Evolutionary conservation across 2,329 filamentous ascomycete genomes (phyloP).

Genomic region (Aspergillus sp.): DNA sequence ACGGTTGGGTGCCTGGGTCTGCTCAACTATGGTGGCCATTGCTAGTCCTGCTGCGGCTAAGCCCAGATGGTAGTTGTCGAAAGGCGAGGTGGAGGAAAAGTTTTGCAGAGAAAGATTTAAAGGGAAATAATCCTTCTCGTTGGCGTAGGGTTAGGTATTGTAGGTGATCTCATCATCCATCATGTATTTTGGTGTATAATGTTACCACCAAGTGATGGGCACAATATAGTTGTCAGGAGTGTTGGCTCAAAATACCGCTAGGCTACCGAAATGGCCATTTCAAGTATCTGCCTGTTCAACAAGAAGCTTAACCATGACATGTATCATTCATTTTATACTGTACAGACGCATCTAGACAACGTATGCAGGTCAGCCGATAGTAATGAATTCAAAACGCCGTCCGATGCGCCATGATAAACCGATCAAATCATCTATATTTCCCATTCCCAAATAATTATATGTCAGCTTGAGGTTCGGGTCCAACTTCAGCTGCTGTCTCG

Average conservation of each 20-base stretch:
- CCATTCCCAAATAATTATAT: too few species aligned
- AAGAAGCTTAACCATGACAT: too few species aligned
- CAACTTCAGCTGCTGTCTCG: too few species aligned
- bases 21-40: neutral
- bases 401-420: neutral
- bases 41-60: neutral
- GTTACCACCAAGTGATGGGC: neutral
- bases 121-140: neutral
- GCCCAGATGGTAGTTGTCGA: neutral
- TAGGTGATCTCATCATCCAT: slow-evolving; percentile 3
- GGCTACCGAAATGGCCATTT: too few species aligned
- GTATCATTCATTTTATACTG: too few species aligned
- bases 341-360: too few species aligned
- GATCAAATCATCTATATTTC: neutral
- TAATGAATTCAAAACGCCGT: neutral
- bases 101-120: neutral
- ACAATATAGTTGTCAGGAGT: neutral
- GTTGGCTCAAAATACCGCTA: too few species aligned
- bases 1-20: neutral
- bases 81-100: neutral
- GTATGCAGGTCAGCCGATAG: neutral
- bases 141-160: neutral
- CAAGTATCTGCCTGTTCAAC: too few species aligned
- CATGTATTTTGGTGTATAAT: slow-evolving; percentile 1
- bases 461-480: too few species aligned